Evolutionary conservation across 2,329 filamentous ascomycete genomes (phyloP).

Genomic region (Metarhizium humberi): DNA sequence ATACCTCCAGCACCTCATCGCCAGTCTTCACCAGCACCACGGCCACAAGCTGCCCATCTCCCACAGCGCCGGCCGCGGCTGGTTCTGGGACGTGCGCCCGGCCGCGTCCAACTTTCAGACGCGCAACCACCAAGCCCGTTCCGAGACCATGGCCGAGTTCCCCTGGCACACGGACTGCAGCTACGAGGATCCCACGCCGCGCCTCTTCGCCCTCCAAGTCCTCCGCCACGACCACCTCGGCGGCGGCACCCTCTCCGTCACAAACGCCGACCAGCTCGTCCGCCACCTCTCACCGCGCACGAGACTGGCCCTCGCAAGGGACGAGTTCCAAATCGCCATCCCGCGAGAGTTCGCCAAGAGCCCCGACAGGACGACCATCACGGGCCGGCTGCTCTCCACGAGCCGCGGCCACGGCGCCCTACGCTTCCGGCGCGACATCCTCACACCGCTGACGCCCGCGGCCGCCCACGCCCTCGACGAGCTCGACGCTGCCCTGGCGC

Average conservation of each 20-base stretch:
- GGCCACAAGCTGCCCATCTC: slow-evolving; percentile 28
- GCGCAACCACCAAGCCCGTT: slow-evolving; percentile 23
- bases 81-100: slow-evolving; percentile 35
- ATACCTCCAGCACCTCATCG: slow-evolving; percentile 25
- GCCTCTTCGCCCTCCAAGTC: slow-evolving; percentile 32
- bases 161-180: slow-evolving; percentile 36
- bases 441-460: slow-evolving; percentile 15
- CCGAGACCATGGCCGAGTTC: slow-evolving; percentile 32
- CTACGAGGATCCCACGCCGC: slow-evolving; percentile 26
- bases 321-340: slow-evolving; percentile 22
- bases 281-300: slow-evolving; percentile 16
- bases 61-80: slow-evolving; percentile 30
- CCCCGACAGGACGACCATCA: slow-evolving; percentile 8
- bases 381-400: slow-evolving; percentile 13
- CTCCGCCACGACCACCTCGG: slow-evolving; percentile 29
- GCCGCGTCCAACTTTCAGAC: slow-evolving; percentile 18
- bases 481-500: slow-evolving; percentile 12
- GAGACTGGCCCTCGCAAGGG: slow-evolving; percentile 11
- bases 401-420: slow-evolving; percentile 10
- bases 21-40: slow-evolving; percentile 21
- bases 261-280: slow-evolving; percentile 21
- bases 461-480: slow-evolving; percentile 15
- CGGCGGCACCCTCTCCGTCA: slow-evolving; percentile 29
- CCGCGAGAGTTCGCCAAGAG: slow-evolving; percentile 26
- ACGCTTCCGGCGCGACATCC: slow-evolving; percentile 22